These are phyloP conservation scores for Neurospora sp. DNA, from an alignment of 495 filamentous ascomycete genomes.

Conservation along the genomic window DNA sequence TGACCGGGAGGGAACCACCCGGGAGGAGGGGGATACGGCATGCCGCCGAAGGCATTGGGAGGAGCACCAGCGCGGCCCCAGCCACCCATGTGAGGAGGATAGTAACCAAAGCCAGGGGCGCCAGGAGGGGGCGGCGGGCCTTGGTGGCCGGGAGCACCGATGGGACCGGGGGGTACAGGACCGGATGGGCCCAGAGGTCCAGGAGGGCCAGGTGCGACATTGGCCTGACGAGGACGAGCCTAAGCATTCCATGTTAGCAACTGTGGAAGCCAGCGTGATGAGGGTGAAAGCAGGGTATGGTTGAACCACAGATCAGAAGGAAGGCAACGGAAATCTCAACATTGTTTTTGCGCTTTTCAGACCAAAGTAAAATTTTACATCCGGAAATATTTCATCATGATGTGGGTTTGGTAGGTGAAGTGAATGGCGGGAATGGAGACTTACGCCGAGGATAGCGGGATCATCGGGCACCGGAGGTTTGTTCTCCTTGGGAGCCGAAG, in stretches of 20 bases:
- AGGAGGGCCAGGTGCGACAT: conserved; percentile 29
- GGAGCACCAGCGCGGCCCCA: conserved; percentile 34
- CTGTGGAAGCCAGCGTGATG: background rate
- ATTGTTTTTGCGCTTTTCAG: conserved; percentile 76
- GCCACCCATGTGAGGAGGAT: conserved; percentile 42
- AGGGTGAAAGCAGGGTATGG: background rate
- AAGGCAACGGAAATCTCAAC: conserved; percentile 99
- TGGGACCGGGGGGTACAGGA: conserved; percentile 16
- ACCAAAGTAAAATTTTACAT: conserved; percentile 65
- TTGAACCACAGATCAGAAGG: conserved; percentile 64
- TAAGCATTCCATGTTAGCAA: conserved; percentile 20
- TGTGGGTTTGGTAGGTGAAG: conserved; percentile 3
- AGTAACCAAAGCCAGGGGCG: conserved; percentile 25
- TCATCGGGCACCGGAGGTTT: conserved; percentile 80
- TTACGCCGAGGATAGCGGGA: conserved; percentile 94
- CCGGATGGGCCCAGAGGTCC: conserved; percentile 9
- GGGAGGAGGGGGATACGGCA: conserved; percentile 49
- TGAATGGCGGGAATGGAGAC: conserved; percentile 27
- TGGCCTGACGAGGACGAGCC: conserved; percentile 30
- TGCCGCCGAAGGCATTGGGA: conserved; percentile 31
- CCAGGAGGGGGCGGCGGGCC: conserved; percentile 13
- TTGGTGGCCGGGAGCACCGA: conserved; percentile 20
- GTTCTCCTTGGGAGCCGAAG: conserved; percentile 53
- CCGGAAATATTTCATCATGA: conserved; percentile 77
- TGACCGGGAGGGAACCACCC: conserved; percentile 80